These are phyloP conservation scores for Penicillium salamii DNA, from an alignment of 495 filamentous ascomycete species.

Conservation along the genomic window DNA sequence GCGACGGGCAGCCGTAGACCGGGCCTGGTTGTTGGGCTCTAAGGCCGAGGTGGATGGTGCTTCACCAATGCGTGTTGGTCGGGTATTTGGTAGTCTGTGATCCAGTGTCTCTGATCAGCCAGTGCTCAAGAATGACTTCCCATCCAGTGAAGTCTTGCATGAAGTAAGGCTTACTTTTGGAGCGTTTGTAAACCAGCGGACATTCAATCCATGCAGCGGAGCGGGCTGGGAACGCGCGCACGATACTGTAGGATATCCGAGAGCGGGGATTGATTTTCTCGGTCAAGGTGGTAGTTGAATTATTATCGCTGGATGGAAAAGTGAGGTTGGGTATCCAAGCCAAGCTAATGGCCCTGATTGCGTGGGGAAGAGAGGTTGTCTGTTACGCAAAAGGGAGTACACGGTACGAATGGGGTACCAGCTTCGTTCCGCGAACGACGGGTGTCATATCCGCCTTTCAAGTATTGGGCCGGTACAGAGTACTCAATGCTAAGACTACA, in stretches of 20 bases:
- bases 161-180: constrained; percentile 7
- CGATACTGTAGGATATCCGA: constrained; percentile 21
- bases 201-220: constrained; percentile 34
- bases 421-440: background rate
- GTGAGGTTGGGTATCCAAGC: constrained; percentile 31
- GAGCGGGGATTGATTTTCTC: background rate
- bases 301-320: constrained; percentile 4
- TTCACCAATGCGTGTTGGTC: constrained; percentile 12
- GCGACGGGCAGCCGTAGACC: constrained; percentile 37
- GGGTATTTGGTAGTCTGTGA: constrained; percentile 11
- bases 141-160: background rate
- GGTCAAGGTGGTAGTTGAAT: background rate
- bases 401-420: constrained; percentile 14
- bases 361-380: constrained; percentile 18
- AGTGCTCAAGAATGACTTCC: background rate
- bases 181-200: constrained; percentile 19
- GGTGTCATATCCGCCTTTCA: constrained; percentile 1
- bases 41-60: constrained; percentile 22
- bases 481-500: background rate
- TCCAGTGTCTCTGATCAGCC: constrained; percentile 10
- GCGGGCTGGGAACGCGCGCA: constrained; percentile 24
- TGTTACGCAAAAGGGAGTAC: constrained; percentile 20
- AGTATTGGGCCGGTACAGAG: background rate
- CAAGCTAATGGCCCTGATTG: constrained; percentile 29
- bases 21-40: constrained; percentile 26